Evolutionary conservation across 352 stramenopile species (phyloP), one percentile per base, ranked within the genome.

Genomic region (Globisporangium echinulatum): DNA sequence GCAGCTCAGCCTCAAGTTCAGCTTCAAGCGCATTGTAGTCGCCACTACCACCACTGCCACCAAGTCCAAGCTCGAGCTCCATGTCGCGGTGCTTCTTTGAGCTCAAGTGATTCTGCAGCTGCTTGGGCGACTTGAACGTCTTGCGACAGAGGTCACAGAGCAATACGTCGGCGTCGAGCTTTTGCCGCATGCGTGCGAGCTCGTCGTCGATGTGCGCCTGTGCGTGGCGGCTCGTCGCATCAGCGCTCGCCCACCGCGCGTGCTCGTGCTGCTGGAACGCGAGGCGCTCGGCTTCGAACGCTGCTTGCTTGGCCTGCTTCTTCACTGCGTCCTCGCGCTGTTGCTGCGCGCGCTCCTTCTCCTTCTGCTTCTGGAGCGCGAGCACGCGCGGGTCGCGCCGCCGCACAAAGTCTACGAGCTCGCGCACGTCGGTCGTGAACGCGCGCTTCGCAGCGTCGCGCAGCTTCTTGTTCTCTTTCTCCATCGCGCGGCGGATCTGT

Each of bases 381-480:
- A 75, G 62, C 60, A 95, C 82, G 38, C 85, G 85, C 56, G 71
- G 78, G 42, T 95, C 85, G 8, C 85, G 82, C 33, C 87, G 85
- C 54, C 67, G 71, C n/a, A 93, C 77, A 67, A 91, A 95, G 51
- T 95, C 83, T 47, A 91, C 83, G 3, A 95, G 75, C 53, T 90
- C 78, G 6, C 85, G 80, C 37, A 95, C 85, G 58, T 93, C 77
- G 33, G 69, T 74, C 11, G 70, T 91, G 63, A 90, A 95, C 15
- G 74, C 77, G 52, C 90, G 91, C 54, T 83, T 87, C 11, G 77
- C 85, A 17, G 70, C 66, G 53, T 95, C 83, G 8, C 85, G 82
- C n/a, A 90, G 65, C 68, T 93, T 92, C 54, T 89, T 90, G 67
- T 95, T 95, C 59, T 93, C 85, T 63, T 95, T 95, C 57, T 95